Evolutionary conservation across 2,329 filamentous ascomycete genomes (phyloP).

Genomic region (Epichloe uncinata): DNA sequence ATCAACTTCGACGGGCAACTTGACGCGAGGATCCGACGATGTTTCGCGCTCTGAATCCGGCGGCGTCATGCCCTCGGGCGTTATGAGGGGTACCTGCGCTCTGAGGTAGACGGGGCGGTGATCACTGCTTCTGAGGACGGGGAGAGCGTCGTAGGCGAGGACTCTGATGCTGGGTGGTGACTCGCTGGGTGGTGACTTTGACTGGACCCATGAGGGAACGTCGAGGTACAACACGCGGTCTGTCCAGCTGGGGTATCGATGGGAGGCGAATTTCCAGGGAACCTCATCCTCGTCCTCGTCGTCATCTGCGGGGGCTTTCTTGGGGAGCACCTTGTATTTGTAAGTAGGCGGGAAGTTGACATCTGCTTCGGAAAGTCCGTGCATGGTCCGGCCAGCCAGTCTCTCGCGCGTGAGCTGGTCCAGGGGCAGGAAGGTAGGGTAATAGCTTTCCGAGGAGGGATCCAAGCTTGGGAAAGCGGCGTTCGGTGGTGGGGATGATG

Average conservation of each 20-base stretch:
- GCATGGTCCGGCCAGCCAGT: slow-evolving; percentile 54
- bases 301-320: slow-evolving; percentile 8
- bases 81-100: slow-evolving; percentile 48
- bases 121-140: slow-evolving; percentile 71
- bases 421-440: slow-evolving; percentile 48
- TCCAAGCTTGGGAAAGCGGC: slow-evolving; percentile 51
- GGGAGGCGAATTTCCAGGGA: slow-evolving; percentile 60
- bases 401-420: slow-evolving; percentile 75
- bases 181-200: slow-evolving; percentile 14
- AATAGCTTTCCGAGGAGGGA: slow-evolving; percentile 46
- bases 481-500: slow-evolving; percentile 44
- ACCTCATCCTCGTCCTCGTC: slow-evolving; percentile 20
- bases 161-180: slow-evolving; percentile 29
- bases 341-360: slow-evolving; percentile 85
- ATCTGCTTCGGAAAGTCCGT: slow-evolving; percentile 61
- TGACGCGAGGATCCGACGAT: slow-evolving; percentile 27
- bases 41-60: slow-evolving; percentile 9
- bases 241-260: slow-evolving; percentile 88
- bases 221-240: slow-evolving; percentile 76
- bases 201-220: slow-evolving; percentile 37
- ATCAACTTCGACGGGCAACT: slow-evolving; percentile 38
- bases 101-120: slow-evolving; percentile 74
- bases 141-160: slow-evolving; percentile 60
- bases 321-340: slow-evolving; percentile 52
- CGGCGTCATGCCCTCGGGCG: slow-evolving; percentile 25